A percentile compares a stretch with the other conserved stretches of the same genome.
Evolutionary conservation across 768 basidiomycete species (phyloP).

Genomic region (Lentinula sp.): DNA sequence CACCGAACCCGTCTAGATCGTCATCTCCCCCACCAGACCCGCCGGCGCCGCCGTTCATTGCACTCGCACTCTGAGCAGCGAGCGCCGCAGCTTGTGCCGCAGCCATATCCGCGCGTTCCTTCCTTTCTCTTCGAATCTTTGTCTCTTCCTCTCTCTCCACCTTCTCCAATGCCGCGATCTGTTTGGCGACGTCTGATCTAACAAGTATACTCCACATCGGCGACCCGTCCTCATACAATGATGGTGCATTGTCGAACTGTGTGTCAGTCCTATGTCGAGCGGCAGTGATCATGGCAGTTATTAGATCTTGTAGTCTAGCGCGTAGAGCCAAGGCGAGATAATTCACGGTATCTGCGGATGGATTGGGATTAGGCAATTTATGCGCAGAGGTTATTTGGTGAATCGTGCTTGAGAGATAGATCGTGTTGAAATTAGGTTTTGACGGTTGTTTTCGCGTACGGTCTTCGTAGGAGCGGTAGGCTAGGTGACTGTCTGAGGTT

Average conservation of each 20-base stretch:
- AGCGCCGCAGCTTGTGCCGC: slow-evolving; percentile 64
- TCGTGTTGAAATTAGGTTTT: slow-evolving; percentile 64
- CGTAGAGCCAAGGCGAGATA: slow-evolving; percentile 80
- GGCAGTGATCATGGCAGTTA: slow-evolving; percentile 63
- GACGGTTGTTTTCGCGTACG: slow-evolving; percentile 71
- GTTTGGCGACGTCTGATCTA: slow-evolving; percentile 74
- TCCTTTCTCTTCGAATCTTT: slow-evolving; percentile 66
- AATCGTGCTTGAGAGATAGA: slow-evolving; percentile 61
- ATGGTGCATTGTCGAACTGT: slow-evolving; percentile 61
- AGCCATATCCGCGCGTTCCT: slow-evolving; percentile 67
- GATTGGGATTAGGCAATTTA: slow-evolving; percentile 41
- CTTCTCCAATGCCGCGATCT: slow-evolving; percentile 68
- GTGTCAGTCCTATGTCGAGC: slow-evolving; percentile 65
- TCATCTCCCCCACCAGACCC: slow-evolving; percentile 21
- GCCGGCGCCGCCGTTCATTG: slow-evolving; percentile 15
- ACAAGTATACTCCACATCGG: slow-evolving; percentile 84
- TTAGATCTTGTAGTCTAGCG: slow-evolving; percentile 62
- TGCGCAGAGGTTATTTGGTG: slow-evolving; percentile 61
- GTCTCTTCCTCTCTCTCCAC: slow-evolving; percentile 83
- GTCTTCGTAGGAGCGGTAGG: slow-evolving; percentile 69
- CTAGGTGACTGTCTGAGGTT: slow-evolving; percentile 51
- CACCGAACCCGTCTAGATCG: slow-evolving; percentile 41
- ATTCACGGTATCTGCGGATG: slow-evolving; percentile 68
- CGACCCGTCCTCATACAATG: slow-evolving; percentile 56
- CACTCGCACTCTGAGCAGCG: slow-evolving; percentile 47